Evolutionary conservation across 2,329 filamentous ascomycete genomes (phyloP), one percentile per base, ranked within the genome.

Genomic region (Aspergillus unguis): DNA sequence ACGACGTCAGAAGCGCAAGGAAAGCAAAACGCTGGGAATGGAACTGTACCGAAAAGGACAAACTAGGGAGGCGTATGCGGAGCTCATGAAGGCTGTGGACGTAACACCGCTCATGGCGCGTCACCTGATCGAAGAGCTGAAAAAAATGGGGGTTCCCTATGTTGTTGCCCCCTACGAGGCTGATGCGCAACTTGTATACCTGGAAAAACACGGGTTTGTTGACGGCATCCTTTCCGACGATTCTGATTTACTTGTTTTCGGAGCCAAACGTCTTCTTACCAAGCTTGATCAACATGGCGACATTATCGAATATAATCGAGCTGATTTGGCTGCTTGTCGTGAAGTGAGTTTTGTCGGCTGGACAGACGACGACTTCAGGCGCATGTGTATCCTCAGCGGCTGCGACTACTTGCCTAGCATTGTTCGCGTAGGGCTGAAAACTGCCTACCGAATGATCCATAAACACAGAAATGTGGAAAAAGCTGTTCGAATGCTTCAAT

Each of bases 121-220:
- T 5, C 81, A 88, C 60, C 75, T 97, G 48, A 99, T 99, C 53
- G 91, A 96, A 61, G 90, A 95, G 69, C 79, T 97, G 63, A 96
- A 95, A 74, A 83, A 84, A 64, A 77, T 86, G 64, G 80, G 84
- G 36, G 81, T 99, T 11, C 82, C 90, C 52, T 97, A 96, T 67
- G 80, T 99, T 50, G 95, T 99, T 17, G 94, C 94, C 1, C 94
- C 94, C 0, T 99, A 96, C 72, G 94, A 99, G 77, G 94, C 94
- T 43, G 94, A 99, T 71, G 87, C 92, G n/a, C 92, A 99, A 71
- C 80, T 99, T 62, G 92, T 91, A 27, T 99, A 97, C 67, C 80
- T 99, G 35, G 94, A 99, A 72, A 85, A 85, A 45, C 83, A 90
- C 54, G 92, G 92, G 1, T 77, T 92, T 46, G 87, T 96, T 62